These are phyloP conservation scores for Alternaria arborescens DNA, from an alignment of 2,329 filamentous ascomycete genomes.

Conservation along the genomic window DNA sequence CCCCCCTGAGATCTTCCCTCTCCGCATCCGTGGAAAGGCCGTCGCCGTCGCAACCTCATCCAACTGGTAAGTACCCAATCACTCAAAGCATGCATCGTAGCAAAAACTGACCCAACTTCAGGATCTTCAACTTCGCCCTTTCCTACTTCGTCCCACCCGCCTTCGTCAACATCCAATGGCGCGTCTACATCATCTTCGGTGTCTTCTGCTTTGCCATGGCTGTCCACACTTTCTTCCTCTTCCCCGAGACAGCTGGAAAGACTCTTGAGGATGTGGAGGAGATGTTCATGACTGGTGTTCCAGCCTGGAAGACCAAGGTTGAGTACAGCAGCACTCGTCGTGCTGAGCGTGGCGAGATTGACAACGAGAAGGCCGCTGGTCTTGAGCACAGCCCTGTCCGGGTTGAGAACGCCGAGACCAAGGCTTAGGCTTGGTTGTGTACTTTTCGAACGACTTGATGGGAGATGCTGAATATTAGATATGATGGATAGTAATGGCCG, in stretches of 20 bases:
- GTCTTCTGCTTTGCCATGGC: conserved; percentile 74
- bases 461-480: neutral
- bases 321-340: conserved; percentile 33
- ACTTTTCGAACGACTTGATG: neutral
- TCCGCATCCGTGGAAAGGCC: conserved; percentile 69
- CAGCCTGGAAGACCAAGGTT: conserved; percentile 64
- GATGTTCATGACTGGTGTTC: conserved; percentile 68
- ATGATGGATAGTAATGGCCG: no score
- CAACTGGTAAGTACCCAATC: conserved; percentile 57
- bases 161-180: conserved; percentile 66
- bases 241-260: conserved; percentile 75
- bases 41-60: conserved; percentile 66
- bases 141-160: conserved; percentile 64
- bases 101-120: neutral
- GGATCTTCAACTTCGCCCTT: conserved; percentile 66
- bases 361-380: conserved; percentile 33
- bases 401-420: conserved; percentile 28
- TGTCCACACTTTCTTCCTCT: conserved; percentile 72
- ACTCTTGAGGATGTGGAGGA: conserved; percentile 80
- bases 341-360: conserved; percentile 36
- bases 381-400: conserved; percentile 31
- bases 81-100: neutral
- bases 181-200: conserved; percentile 78
- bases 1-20: conserved; percentile 69
- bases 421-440: conserved; percentile 5